Percentiles rank a stretch among this genome's conserved stretches.
phyloP scores from a whole-genome alignment of 2,329 filamentous ascomycete genomes.

The Cryphonectria nitschkei region DNA sequence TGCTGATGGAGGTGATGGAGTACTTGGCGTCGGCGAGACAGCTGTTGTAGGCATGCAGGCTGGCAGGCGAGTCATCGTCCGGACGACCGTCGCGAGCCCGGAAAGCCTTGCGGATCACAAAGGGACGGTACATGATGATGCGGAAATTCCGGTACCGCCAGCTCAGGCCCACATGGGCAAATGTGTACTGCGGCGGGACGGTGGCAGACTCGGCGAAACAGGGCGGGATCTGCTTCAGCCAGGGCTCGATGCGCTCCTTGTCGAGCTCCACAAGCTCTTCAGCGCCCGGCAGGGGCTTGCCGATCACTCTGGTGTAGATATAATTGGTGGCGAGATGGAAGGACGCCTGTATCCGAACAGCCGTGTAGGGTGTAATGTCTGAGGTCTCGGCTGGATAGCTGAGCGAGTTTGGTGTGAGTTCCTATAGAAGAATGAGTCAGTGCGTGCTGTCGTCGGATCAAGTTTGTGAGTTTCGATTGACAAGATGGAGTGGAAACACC shows the following conservation, averaged over 20 bases:
- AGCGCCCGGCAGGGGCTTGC: constrained; percentile 46
- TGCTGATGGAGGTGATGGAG: constrained; percentile 44
- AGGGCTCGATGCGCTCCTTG: constrained; percentile 42
- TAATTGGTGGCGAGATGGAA: constrained; percentile 50
- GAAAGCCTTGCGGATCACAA: constrained; percentile 45
- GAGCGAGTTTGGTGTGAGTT: constrained; percentile 41
- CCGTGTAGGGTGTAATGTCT: constrained; percentile 48
- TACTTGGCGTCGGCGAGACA: constrained; percentile 47
- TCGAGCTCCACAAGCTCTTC: constrained; percentile 47
- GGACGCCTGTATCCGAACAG: constrained; percentile 47
- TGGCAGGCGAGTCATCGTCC: constrained; percentile 28
- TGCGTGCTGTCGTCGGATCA: neutral
- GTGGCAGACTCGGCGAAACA: constrained; percentile 41
- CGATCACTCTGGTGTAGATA: constrained; percentile 51
- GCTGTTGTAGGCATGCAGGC: constrained; percentile 38
- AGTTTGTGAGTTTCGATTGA: neutral
- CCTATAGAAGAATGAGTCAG: constrained; percentile 18
- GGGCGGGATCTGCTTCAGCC: constrained; percentile 41
- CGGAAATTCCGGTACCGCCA: constrained; percentile 50
- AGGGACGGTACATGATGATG: constrained; percentile 52
- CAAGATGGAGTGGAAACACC: neutral
- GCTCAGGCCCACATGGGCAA: constrained; percentile 47
- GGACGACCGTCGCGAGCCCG: constrained; percentile 32
- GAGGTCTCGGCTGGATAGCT: constrained; percentile 41
- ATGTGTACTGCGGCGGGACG: constrained; percentile 42